These are phyloP conservation scores for Xylariomycetidae sp. DNA, from an alignment of 2,329 filamentous ascomycete genomes.

Conservation along the genomic window DNA sequence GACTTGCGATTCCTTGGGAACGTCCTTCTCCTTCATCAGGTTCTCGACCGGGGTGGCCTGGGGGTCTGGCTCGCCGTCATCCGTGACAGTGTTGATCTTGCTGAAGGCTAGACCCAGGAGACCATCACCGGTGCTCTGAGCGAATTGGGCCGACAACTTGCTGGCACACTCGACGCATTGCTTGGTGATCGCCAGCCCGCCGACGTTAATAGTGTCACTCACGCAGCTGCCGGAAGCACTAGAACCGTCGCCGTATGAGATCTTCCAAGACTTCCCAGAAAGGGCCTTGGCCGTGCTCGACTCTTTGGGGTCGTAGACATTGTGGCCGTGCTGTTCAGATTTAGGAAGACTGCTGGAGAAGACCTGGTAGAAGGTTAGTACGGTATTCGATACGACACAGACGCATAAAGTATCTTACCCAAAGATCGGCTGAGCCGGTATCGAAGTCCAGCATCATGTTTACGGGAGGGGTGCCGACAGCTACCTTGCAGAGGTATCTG, in stretches of 20 bases:
- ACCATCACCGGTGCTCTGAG: slow-evolving; percentile 51
- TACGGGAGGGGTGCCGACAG: slow-evolving; percentile 60
- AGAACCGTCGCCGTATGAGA: slow-evolving; percentile 64
- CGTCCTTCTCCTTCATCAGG: slow-evolving; percentile 48
- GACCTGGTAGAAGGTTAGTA: slow-evolving; percentile 31
- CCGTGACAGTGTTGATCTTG: slow-evolving; percentile 55
- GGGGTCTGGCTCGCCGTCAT: slow-evolving; percentile 33
- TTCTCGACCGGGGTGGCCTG: slow-evolving; percentile 62
- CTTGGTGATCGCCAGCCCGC: slow-evolving; percentile 52
- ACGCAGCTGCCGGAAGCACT: slow-evolving; percentile 59
- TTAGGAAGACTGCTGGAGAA: slow-evolving; percentile 46
- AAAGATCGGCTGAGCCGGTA: slow-evolving; percentile 64
- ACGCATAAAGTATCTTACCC: slow-evolving; percentile 37
- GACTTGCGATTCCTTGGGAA: slow-evolving; percentile 46
- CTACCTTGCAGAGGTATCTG: slow-evolving; percentile 54
- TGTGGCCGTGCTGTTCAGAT: slow-evolving; percentile 36
- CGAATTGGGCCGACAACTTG: slow-evolving; percentile 52
- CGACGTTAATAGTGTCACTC: slow-evolving; percentile 55
- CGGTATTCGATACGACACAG: background rate
- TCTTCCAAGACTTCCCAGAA: slow-evolving; percentile 51
- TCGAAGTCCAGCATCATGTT: slow-evolving; percentile 60
- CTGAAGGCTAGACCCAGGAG: slow-evolving; percentile 62
- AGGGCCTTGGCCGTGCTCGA: slow-evolving; percentile 53
- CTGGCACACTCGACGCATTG: slow-evolving; percentile 62
- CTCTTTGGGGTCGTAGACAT: slow-evolving; percentile 53